Evolutionary conservation across 805 yeast species (phyloP), one percentile per base, ranked within the genome.

Genomic region (Wickerhamia fluorescens): DNA sequence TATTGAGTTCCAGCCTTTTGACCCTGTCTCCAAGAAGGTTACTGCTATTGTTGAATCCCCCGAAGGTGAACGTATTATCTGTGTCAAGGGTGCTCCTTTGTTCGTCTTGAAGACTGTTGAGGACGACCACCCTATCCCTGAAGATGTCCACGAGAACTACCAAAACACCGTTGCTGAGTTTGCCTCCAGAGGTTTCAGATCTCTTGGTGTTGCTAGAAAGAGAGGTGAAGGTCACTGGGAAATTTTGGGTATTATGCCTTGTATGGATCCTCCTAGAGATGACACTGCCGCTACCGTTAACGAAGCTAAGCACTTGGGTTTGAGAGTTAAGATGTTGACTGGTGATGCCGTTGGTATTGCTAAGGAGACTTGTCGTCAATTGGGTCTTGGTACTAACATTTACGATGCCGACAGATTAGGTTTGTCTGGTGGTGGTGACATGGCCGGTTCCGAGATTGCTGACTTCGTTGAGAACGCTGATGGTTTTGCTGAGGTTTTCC

Each of bases 301-400:
- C 64, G 96, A 87, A 70, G 96, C 96, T 51, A 78, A 82, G 71
- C 56, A 68, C 47, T 76, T 87, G 56, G 96, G 96, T 77, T 75
- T 87, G 58, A 79, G 92, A 69, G 92, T 87, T 51, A 87, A 87
- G 81, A 87, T 87, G 96, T 78, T 87, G 64, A 87, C 96, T 69
- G 96, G 96, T 78, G 96, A 87, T 71, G 96, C 96, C 64, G 95
- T 87, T 57, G 96, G 95, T 76, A 87, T 87, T 69, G 96, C 96
- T 56, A 83, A 86, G 77, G 96, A 87, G 73, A 87, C 96, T 61
- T 85, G 95, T 70, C 83, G 95, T 69, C 96, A 87, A 75, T 77
- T 87, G 63, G 96, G 96, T 64, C 71, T 87, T 51, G 96, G 96
- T 69, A 82, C 94, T 51, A 85, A 85, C 81, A 86, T 87, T 56